Evolutionary conservation across 225 moss, liverwort and hornwort genomes (phyloP), one percentile per base, ranked within the genome.

Genomic region (Thuidium tamariscinum): DNA sequence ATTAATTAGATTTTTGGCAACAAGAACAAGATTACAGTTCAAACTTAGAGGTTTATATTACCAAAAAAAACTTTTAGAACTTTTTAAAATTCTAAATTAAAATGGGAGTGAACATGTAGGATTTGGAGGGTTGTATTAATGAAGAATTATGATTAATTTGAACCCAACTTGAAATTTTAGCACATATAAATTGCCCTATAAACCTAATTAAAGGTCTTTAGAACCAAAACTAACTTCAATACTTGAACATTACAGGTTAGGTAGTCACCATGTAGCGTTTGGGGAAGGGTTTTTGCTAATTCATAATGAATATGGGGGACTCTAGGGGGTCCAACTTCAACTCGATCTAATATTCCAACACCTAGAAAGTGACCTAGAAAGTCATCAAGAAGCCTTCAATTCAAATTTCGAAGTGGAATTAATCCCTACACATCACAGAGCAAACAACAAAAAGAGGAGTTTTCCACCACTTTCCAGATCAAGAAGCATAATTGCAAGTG

Each of bases 181-280:
- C 12, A 37, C 3, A 7, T 8, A 2, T 39, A 0, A 13, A 39
- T 41, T 69, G 41, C 26, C 15, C 8, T 25, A 26, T 15, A 26
- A 70, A 26, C 0, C 26, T 26, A 26, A 42, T 70, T 41, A 0
- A 5, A 70, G 2, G 42, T 42, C 3, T 5, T 0, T 68, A 25
- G 25, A 41, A 41, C 15, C 15, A 41, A 69, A 69, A 69, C 7
- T 68, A 39, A 39, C 11, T 39, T 13, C 7, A 39, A 23, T 5
- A 41, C 9, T 70, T 42, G 16, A 70, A 26, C 8, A 15, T 69
- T 9, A 39, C 4, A 4, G 13, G 2, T 39, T 23, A 12, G 39
- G 1, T 0, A 13, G 4, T 68, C 4, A 39, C 39, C 14, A n/a
- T 8, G 1, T 6, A 13, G 4, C 26, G 0, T 41, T 32, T 23